These are phyloP conservation scores for Trametes pubescens DNA, from an alignment of 1,284 basidiomycete species.

Conservation along the genomic window DNA sequence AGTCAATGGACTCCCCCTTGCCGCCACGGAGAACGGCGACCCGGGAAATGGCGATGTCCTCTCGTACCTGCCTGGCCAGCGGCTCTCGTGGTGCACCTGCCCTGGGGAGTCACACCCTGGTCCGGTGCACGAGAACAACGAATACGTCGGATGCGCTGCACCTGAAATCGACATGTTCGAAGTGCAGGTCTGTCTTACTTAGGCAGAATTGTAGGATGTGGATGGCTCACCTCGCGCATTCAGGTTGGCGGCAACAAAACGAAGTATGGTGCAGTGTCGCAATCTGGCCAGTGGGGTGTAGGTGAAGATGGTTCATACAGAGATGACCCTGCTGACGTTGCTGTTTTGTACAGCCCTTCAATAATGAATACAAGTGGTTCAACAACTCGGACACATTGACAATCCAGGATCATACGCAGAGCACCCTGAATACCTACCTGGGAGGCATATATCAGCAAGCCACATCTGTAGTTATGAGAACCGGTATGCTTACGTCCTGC, in stretches of 20 bases:
- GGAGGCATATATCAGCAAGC: constrained; percentile 66
- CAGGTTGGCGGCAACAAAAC: constrained; percentile 19
- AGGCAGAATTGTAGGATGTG: no score
- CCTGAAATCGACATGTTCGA: constrained; percentile 91
- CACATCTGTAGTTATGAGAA: constrained; percentile 40
- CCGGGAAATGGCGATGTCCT: constrained; percentile 44
- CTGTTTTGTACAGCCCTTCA: constrained; percentile 51
- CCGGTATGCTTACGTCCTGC: constrained; percentile 23
- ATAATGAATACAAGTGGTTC: constrained; percentile 50
- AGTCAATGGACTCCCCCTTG: constrained; percentile 46
- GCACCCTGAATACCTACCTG: constrained; percentile 58
- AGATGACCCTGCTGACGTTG: constrained; percentile 1
- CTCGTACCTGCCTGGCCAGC: constrained; percentile 81
- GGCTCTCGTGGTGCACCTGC: constrained; percentile 85
- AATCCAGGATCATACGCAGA: constrained; percentile 51
- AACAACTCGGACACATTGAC: constrained; percentile 50
- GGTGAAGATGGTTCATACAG: background rate
- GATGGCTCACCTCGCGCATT: constrained; percentile 7
- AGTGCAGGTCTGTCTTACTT: constrained; percentile 31
- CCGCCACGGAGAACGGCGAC: constrained; percentile 50
- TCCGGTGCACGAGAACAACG: constrained; percentile 61
- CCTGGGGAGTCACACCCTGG: constrained; percentile 85
- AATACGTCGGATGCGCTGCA: constrained; percentile 79
- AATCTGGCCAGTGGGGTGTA: constrained; percentile 55
- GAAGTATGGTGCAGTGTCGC: constrained; percentile 50